These are phyloP conservation scores for Ambrosia artemisiifolia DNA, from an alignment of 129 eudicot species.

Conservation along the genomic window DNA sequence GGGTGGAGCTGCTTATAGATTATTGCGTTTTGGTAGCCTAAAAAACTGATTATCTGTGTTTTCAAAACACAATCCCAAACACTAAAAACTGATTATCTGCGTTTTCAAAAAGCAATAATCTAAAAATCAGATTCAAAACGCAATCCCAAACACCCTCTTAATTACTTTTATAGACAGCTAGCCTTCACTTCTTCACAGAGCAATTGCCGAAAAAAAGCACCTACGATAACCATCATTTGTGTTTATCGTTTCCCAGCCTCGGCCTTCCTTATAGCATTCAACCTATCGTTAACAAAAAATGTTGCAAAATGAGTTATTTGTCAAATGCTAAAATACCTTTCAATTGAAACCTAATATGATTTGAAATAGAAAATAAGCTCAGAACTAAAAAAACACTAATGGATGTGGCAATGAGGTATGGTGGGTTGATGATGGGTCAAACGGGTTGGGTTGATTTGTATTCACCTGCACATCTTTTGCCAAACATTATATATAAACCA, in stretches of 20 bases:
- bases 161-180: neutral
- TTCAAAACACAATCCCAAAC: too few relatives aligned
- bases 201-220: slow-evolving; percentile 65
- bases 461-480: neutral
- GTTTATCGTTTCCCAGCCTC: slow-evolving; percentile 56
- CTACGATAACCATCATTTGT: slow-evolving; percentile 45
- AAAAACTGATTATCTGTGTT: too few relatives aligned
- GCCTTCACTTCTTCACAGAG: slow-evolving; percentile 16
- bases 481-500: neutral
- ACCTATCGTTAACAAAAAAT: slow-evolving; percentile 37
- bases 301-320: neutral
- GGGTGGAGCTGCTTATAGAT: too few relatives aligned
- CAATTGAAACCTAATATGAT: neutral
- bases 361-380: too few relatives aligned
- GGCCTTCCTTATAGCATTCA: slow-evolving; percentile 74
- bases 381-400: neutral
- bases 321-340: neutral
- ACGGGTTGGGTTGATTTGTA: neutral
- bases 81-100: too few relatives aligned
- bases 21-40: too few relatives aligned
- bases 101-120: too few relatives aligned
- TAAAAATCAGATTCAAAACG: too few relatives aligned
- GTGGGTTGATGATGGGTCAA: neutral
- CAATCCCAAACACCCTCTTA: too few relatives aligned
- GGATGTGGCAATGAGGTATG: neutral